These are phyloP conservation scores for Saccharomycopsis capsularis DNA, from an alignment of 805 yeast genomes.

Conservation along the genomic window DNA sequence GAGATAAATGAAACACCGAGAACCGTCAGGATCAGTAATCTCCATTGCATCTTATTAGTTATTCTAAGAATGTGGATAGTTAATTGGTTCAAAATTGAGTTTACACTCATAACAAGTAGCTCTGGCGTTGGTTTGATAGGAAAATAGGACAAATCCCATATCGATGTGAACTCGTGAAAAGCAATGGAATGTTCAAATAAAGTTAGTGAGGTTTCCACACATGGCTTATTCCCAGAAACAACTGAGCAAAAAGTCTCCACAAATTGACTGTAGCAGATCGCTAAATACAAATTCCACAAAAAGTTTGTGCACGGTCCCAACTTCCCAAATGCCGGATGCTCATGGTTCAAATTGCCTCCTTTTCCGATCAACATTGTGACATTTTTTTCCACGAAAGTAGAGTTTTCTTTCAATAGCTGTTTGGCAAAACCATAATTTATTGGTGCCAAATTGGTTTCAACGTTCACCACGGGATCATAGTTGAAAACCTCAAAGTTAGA, in stretches of 20 bases:
- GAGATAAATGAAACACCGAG: constrained; percentile 48
- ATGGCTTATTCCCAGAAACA: constrained; percentile 48
- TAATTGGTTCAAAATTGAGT: constrained; percentile 53
- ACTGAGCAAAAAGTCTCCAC: constrained; percentile 59
- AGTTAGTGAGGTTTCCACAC: constrained; percentile 61
- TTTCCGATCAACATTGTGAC: constrained; percentile 23
- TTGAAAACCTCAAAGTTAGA: constrained; percentile 18
- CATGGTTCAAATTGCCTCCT: neutral
- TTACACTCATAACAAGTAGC: constrained; percentile 43
- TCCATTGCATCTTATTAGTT: constrained; percentile 42
- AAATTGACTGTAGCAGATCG: constrained; percentile 55
- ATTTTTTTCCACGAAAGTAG: too few species aligned
- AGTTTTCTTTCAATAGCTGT: too few species aligned
- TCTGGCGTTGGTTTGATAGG: constrained; percentile 54
- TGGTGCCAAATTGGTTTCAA: constrained; percentile 17
- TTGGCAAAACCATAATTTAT: too few species aligned
- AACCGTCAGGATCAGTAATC: constrained; percentile 57
- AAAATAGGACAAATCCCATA: too few species aligned
- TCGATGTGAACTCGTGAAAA: constrained; percentile 65
- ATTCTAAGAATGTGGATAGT: constrained; percentile 58
- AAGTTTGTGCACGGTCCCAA: constrained; percentile 45
- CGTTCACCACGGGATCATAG: constrained; percentile 23
- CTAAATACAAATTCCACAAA: constrained; percentile 52
- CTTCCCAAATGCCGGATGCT: constrained; percentile 4
- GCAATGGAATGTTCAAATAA: constrained; percentile 71